Percentiles rank a stretch among this genome's conserved stretches.
These are phyloP conservation scores for Pseudogymnoascus sp. DNA, from an alignment of 2,329 filamentous ascomycete species.

Conservation along the genomic window DNA sequence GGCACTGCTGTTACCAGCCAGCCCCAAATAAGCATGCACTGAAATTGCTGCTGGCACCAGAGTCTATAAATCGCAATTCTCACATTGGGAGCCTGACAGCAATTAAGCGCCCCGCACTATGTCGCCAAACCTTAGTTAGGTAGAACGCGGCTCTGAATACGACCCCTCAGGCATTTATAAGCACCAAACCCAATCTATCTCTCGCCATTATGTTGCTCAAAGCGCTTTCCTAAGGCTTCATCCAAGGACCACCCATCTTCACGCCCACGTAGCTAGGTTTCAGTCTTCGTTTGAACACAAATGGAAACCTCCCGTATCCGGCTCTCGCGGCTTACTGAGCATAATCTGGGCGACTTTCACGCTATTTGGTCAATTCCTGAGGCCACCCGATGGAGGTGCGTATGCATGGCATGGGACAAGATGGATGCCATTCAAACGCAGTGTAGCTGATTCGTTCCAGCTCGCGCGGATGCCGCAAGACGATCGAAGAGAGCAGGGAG, in stretches of 20 bases:
- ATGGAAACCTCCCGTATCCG: slow-evolving; percentile 8
- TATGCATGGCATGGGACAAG: neutral
- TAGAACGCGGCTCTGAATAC: neutral
- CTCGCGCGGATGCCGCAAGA: slow-evolving; percentile 11
- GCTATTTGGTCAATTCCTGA: slow-evolving; percentile 11
- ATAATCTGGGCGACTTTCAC: slow-evolving; percentile 10
- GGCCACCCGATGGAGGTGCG: slow-evolving; percentile 12
- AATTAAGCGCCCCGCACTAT: neutral
- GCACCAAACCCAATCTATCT: neutral
- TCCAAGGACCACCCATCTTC: neutral
- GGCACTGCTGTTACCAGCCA: too few relatives aligned
- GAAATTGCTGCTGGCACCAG: neutral
- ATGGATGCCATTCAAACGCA: neutral
- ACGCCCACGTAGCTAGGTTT: neutral
- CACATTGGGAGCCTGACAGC: neutral
- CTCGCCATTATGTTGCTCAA: neutral
- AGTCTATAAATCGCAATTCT: neutral
- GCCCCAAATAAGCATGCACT: too few relatives aligned
- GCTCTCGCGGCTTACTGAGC: neutral
- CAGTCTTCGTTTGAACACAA: neutral
- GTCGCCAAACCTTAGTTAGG: neutral
- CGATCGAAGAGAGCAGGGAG: slow-evolving; percentile 10
- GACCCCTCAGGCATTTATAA: neutral
- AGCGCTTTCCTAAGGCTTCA: neutral
- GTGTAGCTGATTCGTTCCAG: neutral